Evolutionary conservation across 1,284 basidiomycete genomes (phyloP).

Genomic region (Boletus sp.): DNA sequence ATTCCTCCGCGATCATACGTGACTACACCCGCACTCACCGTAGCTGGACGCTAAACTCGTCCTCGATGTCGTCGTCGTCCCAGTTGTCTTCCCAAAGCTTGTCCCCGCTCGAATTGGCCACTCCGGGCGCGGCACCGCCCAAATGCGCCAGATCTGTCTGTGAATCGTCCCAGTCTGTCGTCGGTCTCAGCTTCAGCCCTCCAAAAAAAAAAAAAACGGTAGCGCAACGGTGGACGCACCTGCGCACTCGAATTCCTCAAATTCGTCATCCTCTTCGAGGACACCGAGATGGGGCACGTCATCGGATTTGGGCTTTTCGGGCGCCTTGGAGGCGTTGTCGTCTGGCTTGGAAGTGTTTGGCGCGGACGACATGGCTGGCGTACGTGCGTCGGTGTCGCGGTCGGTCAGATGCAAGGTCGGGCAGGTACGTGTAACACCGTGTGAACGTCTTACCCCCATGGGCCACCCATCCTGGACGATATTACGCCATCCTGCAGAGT

Average conservation of each 20-base stretch:
- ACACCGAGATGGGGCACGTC: slow-evolving; percentile 58
- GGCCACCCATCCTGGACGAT: too few relatives aligned
- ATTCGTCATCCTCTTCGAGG: slow-evolving; percentile 82
- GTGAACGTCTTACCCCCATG: slow-evolving; percentile 16
- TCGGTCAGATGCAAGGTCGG: background rate
- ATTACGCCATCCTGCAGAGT: background rate
- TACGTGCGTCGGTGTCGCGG: background rate
- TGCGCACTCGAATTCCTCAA: slow-evolving; percentile 74
- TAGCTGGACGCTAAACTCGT: slow-evolving; percentile 93
- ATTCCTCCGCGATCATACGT: background rate
- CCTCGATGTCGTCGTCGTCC: slow-evolving; percentile 98
- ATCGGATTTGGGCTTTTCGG: slow-evolving; percentile 39
- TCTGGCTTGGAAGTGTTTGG: slow-evolving; percentile 38
- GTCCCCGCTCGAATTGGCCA: slow-evolving; percentile 69
- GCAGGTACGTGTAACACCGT: slow-evolving; percentile 20
- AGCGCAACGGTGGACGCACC: too few relatives aligned
- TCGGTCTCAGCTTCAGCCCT: too few relatives aligned
- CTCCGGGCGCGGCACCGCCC: slow-evolving; percentile 64
- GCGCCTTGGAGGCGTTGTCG: slow-evolving; percentile 30
- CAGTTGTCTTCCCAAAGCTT: slow-evolving; percentile 99
- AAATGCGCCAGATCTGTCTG: slow-evolving; percentile 78
- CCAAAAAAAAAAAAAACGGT: too few relatives aligned
- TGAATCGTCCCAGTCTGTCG: slow-evolving; percentile 68
- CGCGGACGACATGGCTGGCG: slow-evolving; percentile 29
- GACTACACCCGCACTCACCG: too few relatives aligned